Conservation (phyloP, 768 basidiomycete species). For the Boletus eberwhitei region DNA sequence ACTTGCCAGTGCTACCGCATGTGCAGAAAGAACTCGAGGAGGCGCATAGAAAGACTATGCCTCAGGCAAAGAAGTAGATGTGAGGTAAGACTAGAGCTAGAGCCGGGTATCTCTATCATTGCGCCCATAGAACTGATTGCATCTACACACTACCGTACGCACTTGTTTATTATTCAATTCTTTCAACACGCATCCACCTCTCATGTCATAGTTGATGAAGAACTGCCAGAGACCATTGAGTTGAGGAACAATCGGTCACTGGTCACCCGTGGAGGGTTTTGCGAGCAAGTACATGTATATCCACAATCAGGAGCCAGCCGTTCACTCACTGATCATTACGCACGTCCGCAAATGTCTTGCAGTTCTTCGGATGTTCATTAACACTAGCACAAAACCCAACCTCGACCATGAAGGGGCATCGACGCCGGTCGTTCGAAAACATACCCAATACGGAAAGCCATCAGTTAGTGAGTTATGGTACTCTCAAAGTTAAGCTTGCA, state of each 20-base stretch:
- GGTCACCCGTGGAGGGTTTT: neutral
- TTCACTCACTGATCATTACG: neutral
- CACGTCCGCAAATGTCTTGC: neutral
- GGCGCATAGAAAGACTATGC: conserved; percentile 75
- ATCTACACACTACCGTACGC: conserved; percentile 13
- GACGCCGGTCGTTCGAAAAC: too few species aligned
- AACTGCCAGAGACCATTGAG: neutral
- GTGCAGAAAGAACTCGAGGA: conserved; percentile 88
- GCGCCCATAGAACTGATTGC: conserved; percentile 20
- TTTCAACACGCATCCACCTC: neutral
- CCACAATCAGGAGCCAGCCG: neutral
- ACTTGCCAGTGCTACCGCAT: conserved; percentile 80
- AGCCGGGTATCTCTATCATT: conserved; percentile 3
- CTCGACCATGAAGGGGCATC: neutral
- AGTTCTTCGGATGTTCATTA: neutral
- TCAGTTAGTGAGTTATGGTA: too few species aligned
- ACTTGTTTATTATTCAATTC: conserved; percentile 8
- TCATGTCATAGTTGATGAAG: neutral
- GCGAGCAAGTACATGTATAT: neutral
- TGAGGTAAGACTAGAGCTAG: neutral
- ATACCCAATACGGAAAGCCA: too few species aligned
- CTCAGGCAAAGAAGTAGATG: conserved; percentile 65
- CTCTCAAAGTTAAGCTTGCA: too few species aligned
- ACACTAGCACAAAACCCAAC: neutral
- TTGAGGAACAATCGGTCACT: neutral